phyloP scores from a whole-genome alignment of 768 basidiomycete genomes.

The Amanita thiersii region DNA sequence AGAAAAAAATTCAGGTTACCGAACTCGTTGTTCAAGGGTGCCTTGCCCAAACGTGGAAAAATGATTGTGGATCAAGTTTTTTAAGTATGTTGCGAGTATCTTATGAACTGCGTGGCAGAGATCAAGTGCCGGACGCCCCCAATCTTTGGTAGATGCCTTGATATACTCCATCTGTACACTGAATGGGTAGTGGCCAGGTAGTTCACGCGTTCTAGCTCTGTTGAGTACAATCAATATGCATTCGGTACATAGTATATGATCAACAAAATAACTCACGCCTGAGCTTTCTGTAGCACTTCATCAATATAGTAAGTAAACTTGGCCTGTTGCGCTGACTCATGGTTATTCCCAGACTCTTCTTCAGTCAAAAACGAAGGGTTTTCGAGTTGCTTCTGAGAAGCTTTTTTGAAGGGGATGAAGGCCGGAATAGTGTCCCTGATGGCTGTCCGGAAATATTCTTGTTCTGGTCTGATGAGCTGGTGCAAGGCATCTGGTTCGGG shows the following conservation, averaged over 20 bases:
- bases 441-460: slow-evolving; percentile 34
- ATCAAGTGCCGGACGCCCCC: background rate
- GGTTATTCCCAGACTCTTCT: slow-evolving; percentile 15
- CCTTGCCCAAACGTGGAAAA: slow-evolving; percentile 4
- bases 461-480: slow-evolving; percentile 44
- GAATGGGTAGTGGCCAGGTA: slow-evolving; percentile 4
- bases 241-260: background rate
- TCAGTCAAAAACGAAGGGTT: slow-evolving; percentile 14
- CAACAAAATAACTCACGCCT: slow-evolving; percentile 11
- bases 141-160: background rate
- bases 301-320: slow-evolving; percentile 15
- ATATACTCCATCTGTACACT: slow-evolving; percentile 4
- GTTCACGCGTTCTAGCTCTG: background rate
- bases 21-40: background rate
- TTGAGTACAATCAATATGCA: too few species aligned
- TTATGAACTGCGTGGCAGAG: slow-evolving; percentile 1
- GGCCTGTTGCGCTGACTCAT: background rate
- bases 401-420: slow-evolving; percentile 41
- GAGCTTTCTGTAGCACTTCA: slow-evolving; percentile 15
- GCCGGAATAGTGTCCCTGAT: slow-evolving; percentile 49
- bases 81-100: background rate
- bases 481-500: slow-evolving; percentile 44
- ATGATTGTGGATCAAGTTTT: background rate
- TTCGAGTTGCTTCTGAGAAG: slow-evolving; percentile 9
- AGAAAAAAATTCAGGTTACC: background rate